Conservation (phyloP, 2,329 filamentous ascomycete genomes). For the Coniochaeta prunicola region DNA sequence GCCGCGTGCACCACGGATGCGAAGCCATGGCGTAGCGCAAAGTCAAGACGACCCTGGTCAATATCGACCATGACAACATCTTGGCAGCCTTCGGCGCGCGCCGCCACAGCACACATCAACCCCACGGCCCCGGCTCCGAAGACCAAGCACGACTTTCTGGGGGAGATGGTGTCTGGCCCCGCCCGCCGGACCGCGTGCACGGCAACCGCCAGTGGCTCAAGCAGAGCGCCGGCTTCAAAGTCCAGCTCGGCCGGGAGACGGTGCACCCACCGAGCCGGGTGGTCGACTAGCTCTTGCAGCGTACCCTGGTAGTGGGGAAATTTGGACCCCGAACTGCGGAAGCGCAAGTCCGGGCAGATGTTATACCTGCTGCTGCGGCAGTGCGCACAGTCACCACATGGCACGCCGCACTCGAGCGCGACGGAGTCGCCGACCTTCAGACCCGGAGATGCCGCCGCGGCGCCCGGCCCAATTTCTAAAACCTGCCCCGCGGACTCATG, state of each 20-base stretch:
- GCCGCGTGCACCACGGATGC: slow-evolving; percentile 36
- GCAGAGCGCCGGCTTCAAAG: slow-evolving; percentile 51
- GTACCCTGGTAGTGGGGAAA: slow-evolving; percentile 59
- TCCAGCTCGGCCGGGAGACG: slow-evolving; percentile 51
- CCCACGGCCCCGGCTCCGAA: slow-evolving; percentile 60
- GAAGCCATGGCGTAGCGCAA: slow-evolving; percentile 49
- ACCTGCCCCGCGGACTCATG: slow-evolving; percentile 55
- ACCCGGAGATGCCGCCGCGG: slow-evolving; percentile 24
- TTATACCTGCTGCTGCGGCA: slow-evolving; percentile 51
- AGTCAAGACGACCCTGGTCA: slow-evolving; percentile 50
- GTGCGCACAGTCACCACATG: slow-evolving; percentile 42
- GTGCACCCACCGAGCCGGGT: slow-evolving; percentile 55
- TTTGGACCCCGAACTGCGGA: slow-evolving; percentile 54
- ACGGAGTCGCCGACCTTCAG: slow-evolving; percentile 50
- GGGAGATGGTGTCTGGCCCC: slow-evolving; percentile 24
- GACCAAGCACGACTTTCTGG: slow-evolving; percentile 50
- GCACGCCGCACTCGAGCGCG: slow-evolving; percentile 49
- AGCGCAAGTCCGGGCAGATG: slow-evolving; percentile 53
- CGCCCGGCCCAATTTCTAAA: slow-evolving; percentile 44
- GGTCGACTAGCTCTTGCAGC: slow-evolving; percentile 55
- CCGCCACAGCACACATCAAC: slow-evolving; percentile 55
- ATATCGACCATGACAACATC: slow-evolving; percentile 55
- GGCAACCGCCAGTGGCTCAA: slow-evolving; percentile 56
- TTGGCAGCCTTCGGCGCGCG: slow-evolving; percentile 50
- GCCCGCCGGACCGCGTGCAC: slow-evolving; percentile 55